These are phyloP conservation scores for Hyphopichia burtonii DNA, from an alignment of 1,139 yeast genomes.

Conservation along the genomic window DNA sequence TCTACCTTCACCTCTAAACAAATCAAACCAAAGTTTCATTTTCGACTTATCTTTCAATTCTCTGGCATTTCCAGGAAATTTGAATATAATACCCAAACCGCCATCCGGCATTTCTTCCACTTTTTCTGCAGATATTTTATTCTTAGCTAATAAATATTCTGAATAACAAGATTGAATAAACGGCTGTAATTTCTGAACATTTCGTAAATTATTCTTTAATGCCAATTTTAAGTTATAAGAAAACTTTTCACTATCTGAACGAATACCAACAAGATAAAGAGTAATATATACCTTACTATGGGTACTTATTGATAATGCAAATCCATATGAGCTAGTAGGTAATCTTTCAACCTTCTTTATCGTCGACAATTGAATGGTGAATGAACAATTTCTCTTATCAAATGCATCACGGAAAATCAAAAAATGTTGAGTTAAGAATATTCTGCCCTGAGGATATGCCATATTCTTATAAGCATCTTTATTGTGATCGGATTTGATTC, in stretches of 20 bases:
- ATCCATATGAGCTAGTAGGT: slow-evolving; percentile 73
- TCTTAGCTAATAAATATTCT: slow-evolving; percentile 72
- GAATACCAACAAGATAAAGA: slow-evolving; percentile 74
- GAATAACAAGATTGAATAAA: slow-evolving; percentile 79
- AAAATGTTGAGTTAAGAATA: slow-evolving; percentile 72
- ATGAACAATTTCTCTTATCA: slow-evolving; percentile 66
- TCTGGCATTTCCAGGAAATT: slow-evolving; percentile 87
- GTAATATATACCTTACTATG: slow-evolving; percentile 64
- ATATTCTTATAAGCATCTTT: slow-evolving; percentile 24
- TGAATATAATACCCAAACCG: slow-evolving; percentile 79
- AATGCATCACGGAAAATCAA: slow-evolving; percentile 70
- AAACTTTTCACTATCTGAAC: slow-evolving; percentile 78
- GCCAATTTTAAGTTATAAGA: slow-evolving; percentile 64
- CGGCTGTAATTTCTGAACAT: slow-evolving; percentile 60
- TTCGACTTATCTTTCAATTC: slow-evolving; percentile 80
- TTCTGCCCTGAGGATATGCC: slow-evolving; percentile 52
- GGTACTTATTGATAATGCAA: slow-evolving; percentile 71
- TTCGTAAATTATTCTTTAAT: slow-evolving; percentile 61
- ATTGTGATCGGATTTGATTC: slow-evolving; percentile 42
- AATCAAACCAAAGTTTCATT: slow-evolving; percentile 91
- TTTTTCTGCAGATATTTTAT: slow-evolving; percentile 46
- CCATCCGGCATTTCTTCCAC: slow-evolving; percentile 65
- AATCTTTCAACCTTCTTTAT: slow-evolving; percentile 83
- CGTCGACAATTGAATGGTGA: slow-evolving; percentile 73
- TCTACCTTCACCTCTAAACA: slow-evolving; percentile 79